These are phyloP conservation scores for Novymonas esmeraldas DNA, from an alignment of 208 protist genomes.

Conservation along the genomic window DNA sequence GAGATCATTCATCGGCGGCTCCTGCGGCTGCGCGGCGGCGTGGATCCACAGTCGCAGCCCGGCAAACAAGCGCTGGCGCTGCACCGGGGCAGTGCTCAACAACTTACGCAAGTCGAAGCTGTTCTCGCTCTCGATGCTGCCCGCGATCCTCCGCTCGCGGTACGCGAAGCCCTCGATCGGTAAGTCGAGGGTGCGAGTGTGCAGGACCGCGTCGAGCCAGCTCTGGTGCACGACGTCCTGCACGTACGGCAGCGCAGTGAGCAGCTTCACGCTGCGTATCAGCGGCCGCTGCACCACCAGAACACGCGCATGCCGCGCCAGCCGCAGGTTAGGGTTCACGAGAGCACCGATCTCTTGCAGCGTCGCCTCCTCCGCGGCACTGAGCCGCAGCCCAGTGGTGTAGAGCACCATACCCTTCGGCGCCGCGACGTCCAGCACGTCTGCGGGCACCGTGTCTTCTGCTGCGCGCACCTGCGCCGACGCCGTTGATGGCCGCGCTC, in stretches of 20 bases:
- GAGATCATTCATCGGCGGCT: slow-evolving; percentile 71
- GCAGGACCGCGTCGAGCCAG: slow-evolving; percentile 62
- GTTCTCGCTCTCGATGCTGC: slow-evolving; percentile 66
- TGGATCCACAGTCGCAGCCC: slow-evolving; percentile 65
- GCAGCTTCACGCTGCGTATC: slow-evolving; percentile 78
- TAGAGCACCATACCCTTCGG: slow-evolving; percentile 38
- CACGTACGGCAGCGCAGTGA: slow-evolving; percentile 67
- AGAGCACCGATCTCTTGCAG: slow-evolving; percentile 37
- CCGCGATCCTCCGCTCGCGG: slow-evolving; percentile 32
- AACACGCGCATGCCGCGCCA: slow-evolving; percentile 34
- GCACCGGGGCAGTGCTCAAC: slow-evolving; percentile 25
- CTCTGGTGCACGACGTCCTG: slow-evolving; percentile 40
- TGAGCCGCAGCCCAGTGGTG: slow-evolving; percentile 68
- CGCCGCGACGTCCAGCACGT: background rate
- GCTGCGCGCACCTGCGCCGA: background rate
- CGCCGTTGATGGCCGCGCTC: no score
- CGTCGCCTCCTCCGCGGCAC: slow-evolving; percentile 20
- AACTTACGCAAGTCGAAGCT: slow-evolving; percentile 48
- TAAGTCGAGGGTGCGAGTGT: slow-evolving; percentile 17
- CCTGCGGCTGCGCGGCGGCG: slow-evolving; percentile 49
- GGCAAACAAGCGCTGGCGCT: slow-evolving; percentile 54
- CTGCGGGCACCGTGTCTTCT: background rate
- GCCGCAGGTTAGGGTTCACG: slow-evolving; percentile 52
- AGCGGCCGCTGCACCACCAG: slow-evolving; percentile 62
- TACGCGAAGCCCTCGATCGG: slow-evolving; percentile 25